A percentile compares a stretch with the other conserved stretches of the same genome.
phyloP scores from a whole-genome alignment of 495 filamentous ascomycete species.

The Parathielavia hyrcaniae region DNA sequence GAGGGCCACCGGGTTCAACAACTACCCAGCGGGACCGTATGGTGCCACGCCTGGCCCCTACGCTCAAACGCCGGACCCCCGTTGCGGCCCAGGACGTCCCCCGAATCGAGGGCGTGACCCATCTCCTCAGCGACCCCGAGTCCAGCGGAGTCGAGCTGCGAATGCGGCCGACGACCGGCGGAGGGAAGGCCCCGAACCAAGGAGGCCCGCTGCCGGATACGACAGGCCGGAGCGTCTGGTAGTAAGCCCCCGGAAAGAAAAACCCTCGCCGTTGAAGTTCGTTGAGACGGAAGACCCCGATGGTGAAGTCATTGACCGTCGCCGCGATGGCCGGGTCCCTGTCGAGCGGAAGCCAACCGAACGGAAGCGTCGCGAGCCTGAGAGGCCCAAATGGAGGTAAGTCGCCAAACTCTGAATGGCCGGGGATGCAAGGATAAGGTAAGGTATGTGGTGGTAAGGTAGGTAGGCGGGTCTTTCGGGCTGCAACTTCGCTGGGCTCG shows the following conservation, averaged over 20 bases:
- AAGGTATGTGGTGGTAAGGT: neutral
- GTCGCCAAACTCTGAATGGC: neutral
- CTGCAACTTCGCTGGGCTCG: neutral
- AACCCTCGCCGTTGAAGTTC: neutral
- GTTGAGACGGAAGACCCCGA: constrained; percentile 7
- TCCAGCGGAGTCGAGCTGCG: too few relatives aligned
- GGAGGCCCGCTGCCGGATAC: neutral
- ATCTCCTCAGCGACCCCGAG: neutral
- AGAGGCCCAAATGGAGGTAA: neutral
- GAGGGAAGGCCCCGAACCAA: too few relatives aligned
- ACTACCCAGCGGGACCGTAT: neutral
- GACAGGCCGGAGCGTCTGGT: neutral
- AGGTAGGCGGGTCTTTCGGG: neutral
- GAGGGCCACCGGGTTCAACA: neutral
- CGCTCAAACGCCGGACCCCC: neutral
- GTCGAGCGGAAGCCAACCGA: too few relatives aligned
- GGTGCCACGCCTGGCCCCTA: neutral
- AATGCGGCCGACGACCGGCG: too few relatives aligned
- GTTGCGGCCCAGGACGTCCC: too few relatives aligned
- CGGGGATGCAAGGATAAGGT: too few relatives aligned
- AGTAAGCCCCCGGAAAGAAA: neutral
- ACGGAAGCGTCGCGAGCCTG: too few relatives aligned
- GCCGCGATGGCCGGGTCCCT: too few relatives aligned
- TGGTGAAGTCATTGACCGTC: constrained; percentile 1
- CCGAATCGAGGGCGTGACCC: neutral